Evolutionary conservation across 805 yeast species (phyloP), one percentile per base, ranked within the genome.

Genomic region (Yamadazyma nakazawae): DNA sequence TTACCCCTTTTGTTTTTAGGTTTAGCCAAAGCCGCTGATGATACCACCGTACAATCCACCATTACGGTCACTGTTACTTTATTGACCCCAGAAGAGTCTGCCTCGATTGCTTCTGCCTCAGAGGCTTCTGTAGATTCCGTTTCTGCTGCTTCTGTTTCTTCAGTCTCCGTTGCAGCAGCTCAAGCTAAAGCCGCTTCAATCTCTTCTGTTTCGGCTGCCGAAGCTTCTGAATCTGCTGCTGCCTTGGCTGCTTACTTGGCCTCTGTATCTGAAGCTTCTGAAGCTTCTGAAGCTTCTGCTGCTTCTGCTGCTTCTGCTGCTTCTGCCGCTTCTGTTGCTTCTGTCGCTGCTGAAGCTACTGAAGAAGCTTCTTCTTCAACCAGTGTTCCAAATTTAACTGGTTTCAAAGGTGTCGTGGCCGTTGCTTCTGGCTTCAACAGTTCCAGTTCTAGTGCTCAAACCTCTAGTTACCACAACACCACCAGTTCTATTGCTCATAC

Each of bases 51-150:
- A 25, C 51, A 60, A 25, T 57, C 71, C 45, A 76, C 80, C 25
- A 54, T 76, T 48, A 76, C 80, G 19, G 61, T 74, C 48, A 76
- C 81, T 40, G 61, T 63, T 43, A 76, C 81, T 25, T 43, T 74
- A 38, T 67, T 73, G 56, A 64, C 78, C 26, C 79, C 80, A 30
- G 65, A 69, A 46, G 76, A 76, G 58, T 66, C 74, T 43, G 58
- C 59, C 3, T 66, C 70, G 47, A 26, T 54, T 5, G 65, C 67
- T 19, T 46, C 52, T 10, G 58, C 51, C 24, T 51, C 55, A 32
- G 47, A 54, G 17, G 56, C 57, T 28, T 28, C 48, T 31, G 46
- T 40, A 26, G 51, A 35, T 19, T 35, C 19, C 16, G 43, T 14
- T 17, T 24, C 24, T 17, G 43, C 44, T 18, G 26, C 43, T 25